These are phyloP conservation scores for Ustilago esculenta DNA, from an alignment of 1,284 basidiomycete species.

Conservation along the genomic window DNA sequence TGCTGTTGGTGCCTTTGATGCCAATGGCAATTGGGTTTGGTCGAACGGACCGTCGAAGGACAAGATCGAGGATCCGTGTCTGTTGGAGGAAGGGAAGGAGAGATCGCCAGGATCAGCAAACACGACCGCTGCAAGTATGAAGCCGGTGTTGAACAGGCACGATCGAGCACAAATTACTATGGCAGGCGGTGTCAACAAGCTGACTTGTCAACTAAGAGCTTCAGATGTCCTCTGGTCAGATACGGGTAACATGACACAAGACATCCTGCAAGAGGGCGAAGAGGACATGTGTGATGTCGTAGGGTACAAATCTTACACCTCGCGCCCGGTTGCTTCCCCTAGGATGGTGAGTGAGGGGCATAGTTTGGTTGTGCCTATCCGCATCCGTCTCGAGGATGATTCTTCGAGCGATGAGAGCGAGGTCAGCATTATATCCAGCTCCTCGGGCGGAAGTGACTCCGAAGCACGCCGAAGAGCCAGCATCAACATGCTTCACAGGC, in stretches of 20 bases:
- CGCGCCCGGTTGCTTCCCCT: not conserved
- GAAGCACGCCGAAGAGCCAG: conserved; percentile 33
- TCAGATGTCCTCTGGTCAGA: not conserved
- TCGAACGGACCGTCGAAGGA: not conserved
- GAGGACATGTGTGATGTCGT: conserved; percentile 13
- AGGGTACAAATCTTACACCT: conserved; percentile 22
- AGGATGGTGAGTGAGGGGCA: conserved; percentile 1
- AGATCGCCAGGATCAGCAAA: too few species aligned
- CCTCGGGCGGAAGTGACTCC: conserved; percentile 17
- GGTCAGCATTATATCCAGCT: conserved; percentile 7
- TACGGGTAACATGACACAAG: not conserved
- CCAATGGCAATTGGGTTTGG: conserved; percentile 23
- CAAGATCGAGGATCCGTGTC: not conserved
- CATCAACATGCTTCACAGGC: conserved; percentile 27
- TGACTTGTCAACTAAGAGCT: not conserved
- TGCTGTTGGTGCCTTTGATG: conserved; percentile 17
- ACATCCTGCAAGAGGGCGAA: not conserved
- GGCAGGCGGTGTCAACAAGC: conserved; percentile 6
- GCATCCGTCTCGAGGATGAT: conserved; percentile 32
- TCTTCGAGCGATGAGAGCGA: conserved; percentile 38
- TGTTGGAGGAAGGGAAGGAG: not conserved
- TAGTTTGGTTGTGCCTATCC: conserved; percentile 20
- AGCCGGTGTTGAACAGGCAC: conserved; percentile 17
- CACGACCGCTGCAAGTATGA: not conserved
- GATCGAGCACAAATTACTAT: conserved; percentile 20